A percentile compares a stretch with the other conserved stretches of the same genome.
phyloP scores from a whole-genome alignment of 371 early-diverging fungal genomes.

The Apophysomyces ossiformis region DNA sequence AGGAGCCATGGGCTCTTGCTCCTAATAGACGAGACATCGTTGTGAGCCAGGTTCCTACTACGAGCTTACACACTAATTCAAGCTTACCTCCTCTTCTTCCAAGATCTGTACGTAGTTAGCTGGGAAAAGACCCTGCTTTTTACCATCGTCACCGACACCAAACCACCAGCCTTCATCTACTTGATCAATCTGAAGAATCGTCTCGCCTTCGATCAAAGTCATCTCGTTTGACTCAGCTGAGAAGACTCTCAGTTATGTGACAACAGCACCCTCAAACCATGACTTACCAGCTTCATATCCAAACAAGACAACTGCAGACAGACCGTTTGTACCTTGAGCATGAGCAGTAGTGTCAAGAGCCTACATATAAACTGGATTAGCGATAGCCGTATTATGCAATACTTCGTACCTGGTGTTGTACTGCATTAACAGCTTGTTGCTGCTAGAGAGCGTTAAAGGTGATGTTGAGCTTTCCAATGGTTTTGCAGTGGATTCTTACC shows the following conservation, averaged over 20 bases:
- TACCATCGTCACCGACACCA: constrained; percentile 78
- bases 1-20: constrained; percentile 18
- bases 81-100: constrained; percentile 48
- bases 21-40: not conserved
- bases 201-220: constrained; percentile 81
- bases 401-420: constrained; percentile 17
- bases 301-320: constrained; percentile 72
- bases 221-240: constrained; percentile 85
- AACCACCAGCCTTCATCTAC: constrained; percentile 92
- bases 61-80: too few species aligned
- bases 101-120: constrained; percentile 78
- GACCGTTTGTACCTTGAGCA: constrained; percentile 16
- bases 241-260: too few species aligned
- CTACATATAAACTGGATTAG: constrained; percentile 18
- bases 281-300: constrained; percentile 69
- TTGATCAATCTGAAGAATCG: constrained; percentile 70
- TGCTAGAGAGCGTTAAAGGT: not conserved
- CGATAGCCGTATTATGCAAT: not conserved
- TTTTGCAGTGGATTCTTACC: not conserved
- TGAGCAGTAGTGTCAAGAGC: constrained; percentile 30
- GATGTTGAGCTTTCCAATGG: not conserved
- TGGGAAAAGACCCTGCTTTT: constrained; percentile 87
- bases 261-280: too few species aligned
- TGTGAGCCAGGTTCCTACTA: too few species aligned
- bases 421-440: constrained; percentile 17